Conservation (phyloP, 257 asterid genomes). For the Solanum ossicruentum region DNA sequence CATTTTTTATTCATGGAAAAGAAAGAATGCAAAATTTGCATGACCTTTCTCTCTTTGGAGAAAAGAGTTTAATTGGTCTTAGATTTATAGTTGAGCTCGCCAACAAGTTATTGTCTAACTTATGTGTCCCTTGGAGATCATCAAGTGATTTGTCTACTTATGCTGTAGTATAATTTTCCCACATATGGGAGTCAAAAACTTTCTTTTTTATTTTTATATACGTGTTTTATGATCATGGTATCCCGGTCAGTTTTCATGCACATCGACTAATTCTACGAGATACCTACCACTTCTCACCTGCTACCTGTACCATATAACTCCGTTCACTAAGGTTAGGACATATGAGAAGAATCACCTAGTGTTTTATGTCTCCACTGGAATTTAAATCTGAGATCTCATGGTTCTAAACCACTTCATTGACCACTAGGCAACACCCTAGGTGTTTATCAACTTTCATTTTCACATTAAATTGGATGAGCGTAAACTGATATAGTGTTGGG, state of each 20-base stretch:
- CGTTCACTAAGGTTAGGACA: too few species aligned
- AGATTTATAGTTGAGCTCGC: not conserved
- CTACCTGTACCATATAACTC: too few species aligned
- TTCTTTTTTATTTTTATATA: not conserved
- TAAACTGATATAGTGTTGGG: not conserved
- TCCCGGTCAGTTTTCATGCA: too few species aligned
- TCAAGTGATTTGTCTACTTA: not conserved
- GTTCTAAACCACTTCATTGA: too few species aligned
- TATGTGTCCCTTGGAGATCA: not conserved
- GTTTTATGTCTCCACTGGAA: too few species aligned
- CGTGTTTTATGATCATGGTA: too few species aligned
- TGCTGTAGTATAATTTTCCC: not conserved
- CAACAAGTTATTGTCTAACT: not conserved
- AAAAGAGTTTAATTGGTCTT: not conserved
- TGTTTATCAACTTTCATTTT: not conserved
- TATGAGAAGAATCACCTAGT: too few species aligned
- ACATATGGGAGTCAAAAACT: not conserved
- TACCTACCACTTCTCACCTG: too few species aligned
- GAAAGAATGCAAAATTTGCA: not conserved
- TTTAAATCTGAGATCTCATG: too few species aligned
- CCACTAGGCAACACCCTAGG: too few species aligned
- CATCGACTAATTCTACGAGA: too few species aligned
- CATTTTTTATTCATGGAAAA: not conserved
- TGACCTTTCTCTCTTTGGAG: not conserved
- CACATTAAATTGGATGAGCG: not conserved